A percentile compares a stretch with the other conserved stretches of the same genome.
These are phyloP conservation scores for Ophiostoma pallidulum DNA, from an alignment of 2,329 filamentous ascomycete genomes.

Conservation along the genomic window DNA sequence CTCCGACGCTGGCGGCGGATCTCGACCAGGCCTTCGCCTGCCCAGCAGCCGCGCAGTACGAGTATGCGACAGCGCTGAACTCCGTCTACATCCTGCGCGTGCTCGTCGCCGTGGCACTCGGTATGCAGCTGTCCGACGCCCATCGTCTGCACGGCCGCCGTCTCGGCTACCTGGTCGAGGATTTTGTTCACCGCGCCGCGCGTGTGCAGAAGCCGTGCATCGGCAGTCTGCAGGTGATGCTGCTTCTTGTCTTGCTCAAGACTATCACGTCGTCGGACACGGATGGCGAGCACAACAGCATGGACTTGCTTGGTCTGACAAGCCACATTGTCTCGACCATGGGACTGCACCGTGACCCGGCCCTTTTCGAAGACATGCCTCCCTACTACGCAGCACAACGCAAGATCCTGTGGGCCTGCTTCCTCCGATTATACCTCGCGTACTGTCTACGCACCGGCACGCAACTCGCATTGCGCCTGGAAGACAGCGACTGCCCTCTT, in stretches of 20 bases:
- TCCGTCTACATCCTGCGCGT: constrained; percentile 7
- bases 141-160: constrained; percentile 11
- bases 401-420: constrained; percentile 17
- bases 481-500: constrained; percentile 18
- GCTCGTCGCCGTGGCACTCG: constrained; percentile 1
- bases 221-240: constrained; percentile 4
- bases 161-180: constrained; percentile 2
- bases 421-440: constrained; percentile 15
- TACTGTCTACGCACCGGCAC: constrained; percentile 18
- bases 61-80: neutral
- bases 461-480: constrained; percentile 13
- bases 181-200: neutral
- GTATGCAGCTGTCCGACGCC: constrained; percentile 8
- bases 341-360: constrained; percentile 18
- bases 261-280: constrained; percentile 8
- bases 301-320: neutral
- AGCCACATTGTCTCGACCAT: constrained; percentile 16
- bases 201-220: constrained; percentile 7
- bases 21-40: constrained; percentile 3
- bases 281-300: constrained; percentile 2
- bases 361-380: constrained; percentile 10
- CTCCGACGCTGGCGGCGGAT: neutral
- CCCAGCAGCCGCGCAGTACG: neutral
- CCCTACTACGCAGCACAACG: constrained; percentile 17
- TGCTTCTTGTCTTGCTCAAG: constrained; percentile 6